phyloP scores from a whole-genome alignment of 1,284 basidiomycete genomes.

The Bondarzewia mesenterica region DNA sequence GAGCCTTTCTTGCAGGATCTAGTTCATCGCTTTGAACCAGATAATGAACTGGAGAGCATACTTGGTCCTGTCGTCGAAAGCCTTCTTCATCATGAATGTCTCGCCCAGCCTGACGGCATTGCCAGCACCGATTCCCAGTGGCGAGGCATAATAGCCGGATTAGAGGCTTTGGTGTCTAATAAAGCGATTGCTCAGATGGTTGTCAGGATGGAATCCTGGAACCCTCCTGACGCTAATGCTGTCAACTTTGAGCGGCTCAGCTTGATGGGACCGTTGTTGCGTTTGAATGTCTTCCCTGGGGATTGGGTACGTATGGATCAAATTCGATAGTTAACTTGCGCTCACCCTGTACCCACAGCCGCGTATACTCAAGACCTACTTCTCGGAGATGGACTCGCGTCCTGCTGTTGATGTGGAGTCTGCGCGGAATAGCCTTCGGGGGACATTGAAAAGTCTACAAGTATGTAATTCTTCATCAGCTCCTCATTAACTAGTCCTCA shows the following conservation, averaged over 20 bases:
- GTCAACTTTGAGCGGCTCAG: constrained; percentile 55
- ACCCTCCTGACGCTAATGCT: constrained; percentile 50
- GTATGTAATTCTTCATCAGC: constrained; percentile 18
- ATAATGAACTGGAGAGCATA: constrained; percentile 31
- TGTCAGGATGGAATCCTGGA: constrained; percentile 66
- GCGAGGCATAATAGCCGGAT: constrained; percentile 79
- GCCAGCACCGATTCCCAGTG: constrained; percentile 68
- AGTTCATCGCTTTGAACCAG: constrained; percentile 54
- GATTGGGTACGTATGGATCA: constrained; percentile 66
- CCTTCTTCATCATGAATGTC: constrained; percentile 54
- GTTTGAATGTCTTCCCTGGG: constrained; percentile 76
- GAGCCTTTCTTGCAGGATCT: constrained; percentile 69
- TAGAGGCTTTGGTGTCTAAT: constrained; percentile 75
- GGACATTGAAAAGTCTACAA: constrained; percentile 77
- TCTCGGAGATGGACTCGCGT: constrained; percentile 77
- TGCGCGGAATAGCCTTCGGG: constrained; percentile 75
- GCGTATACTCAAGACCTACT: constrained; percentile 70
- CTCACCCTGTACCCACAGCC: constrained; percentile 40
- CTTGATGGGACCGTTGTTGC: constrained; percentile 75
- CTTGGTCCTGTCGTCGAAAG: constrained; percentile 46
- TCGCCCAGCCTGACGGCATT: constrained; percentile 57
- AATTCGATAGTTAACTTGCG: not conserved
- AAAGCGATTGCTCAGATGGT: constrained; percentile 82
- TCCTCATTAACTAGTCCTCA: constrained; percentile 4
- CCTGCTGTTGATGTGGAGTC: constrained; percentile 73